Percentiles rank a stretch among this genome's conserved stretches.
Evolutionary conservation across 2,329 filamentous ascomycete genomes (phyloP).

Genomic region (Fusarium liriodendri): DNA sequence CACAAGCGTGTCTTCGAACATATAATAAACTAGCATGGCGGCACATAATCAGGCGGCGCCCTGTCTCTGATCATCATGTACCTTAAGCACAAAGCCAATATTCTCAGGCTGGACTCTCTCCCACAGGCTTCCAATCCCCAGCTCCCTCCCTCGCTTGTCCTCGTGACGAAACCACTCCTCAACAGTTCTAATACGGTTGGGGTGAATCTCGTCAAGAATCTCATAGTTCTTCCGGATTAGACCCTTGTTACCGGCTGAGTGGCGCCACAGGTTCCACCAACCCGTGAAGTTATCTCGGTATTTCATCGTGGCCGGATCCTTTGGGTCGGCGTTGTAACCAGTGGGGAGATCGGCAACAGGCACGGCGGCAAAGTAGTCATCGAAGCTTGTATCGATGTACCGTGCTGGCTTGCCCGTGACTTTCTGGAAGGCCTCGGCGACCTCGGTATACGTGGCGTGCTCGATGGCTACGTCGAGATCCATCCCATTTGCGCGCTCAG

Average conservation of each 20-base stretch:
- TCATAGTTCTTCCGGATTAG: not conserved
- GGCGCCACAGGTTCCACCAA: not conserved
- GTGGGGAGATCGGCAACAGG: not conserved
- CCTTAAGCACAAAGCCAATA: constrained; percentile 1
- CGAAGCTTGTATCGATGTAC: not conserved
- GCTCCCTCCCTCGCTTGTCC: not conserved
- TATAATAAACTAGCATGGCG: not conserved
- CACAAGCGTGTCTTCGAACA: not conserved
- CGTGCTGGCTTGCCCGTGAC: not conserved
- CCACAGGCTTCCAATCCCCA: not conserved
- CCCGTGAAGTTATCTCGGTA: not conserved
- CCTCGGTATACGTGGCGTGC: not conserved
- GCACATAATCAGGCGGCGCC: not conserved
- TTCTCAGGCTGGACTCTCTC: constrained; percentile 6
- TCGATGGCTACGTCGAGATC: not conserved
- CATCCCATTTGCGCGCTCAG: not conserved
- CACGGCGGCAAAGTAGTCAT: not conserved
- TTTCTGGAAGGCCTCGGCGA: not conserved
- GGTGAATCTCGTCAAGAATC: not conserved
- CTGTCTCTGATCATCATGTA: not conserved
- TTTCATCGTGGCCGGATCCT: not conserved
- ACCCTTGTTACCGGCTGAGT: not conserved
- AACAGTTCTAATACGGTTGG: not conserved
- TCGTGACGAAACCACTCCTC: not conserved
- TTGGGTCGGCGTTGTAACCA: not conserved